phyloP scores from a whole-genome alignment of 495 filamentous ascomycete species.

The Penicillium silybi region DNA sequence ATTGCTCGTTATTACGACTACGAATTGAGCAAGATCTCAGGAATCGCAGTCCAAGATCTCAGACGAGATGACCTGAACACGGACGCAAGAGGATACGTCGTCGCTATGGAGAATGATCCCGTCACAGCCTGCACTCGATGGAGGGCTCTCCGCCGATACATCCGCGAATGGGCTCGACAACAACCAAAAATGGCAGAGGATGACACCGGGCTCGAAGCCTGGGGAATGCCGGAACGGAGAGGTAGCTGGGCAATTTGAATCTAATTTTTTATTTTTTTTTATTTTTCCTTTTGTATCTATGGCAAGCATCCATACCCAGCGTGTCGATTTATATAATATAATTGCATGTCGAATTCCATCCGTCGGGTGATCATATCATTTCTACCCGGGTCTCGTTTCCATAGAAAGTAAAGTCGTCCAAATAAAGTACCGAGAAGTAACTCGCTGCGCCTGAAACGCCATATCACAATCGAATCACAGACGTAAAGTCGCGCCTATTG shows the following conservation, averaged over 20 bases:
- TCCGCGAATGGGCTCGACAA: conserved; percentile 80
- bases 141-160: conserved; percentile 76
- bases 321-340: background rate
- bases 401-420: too few species aligned
- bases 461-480: too few species aligned
- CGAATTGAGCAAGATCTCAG: conserved; percentile 75
- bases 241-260: conserved; percentile 79
- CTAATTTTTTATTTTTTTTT: background rate
- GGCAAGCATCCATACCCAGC: background rate
- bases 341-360: background rate
- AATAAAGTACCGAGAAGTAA: too few species aligned
- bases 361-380: background rate
- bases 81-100: conserved; percentile 63
- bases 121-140: conserved; percentile 62
- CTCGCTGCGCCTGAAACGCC: too few species aligned
- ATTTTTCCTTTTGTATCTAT: background rate
- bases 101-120: conserved; percentile 36
- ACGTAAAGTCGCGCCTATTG: too few species aligned
- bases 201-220: conserved; percentile 51
- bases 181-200: conserved; percentile 60
- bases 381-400: too few species aligned
- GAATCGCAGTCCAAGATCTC: conserved; percentile 60
- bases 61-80: conserved; percentile 66
- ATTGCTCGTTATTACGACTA: conserved; percentile 76
- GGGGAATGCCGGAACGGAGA: conserved; percentile 68